Conservation (phyloP, 2,329 filamentous ascomycete species). For the Cercospora sp. region DNA sequence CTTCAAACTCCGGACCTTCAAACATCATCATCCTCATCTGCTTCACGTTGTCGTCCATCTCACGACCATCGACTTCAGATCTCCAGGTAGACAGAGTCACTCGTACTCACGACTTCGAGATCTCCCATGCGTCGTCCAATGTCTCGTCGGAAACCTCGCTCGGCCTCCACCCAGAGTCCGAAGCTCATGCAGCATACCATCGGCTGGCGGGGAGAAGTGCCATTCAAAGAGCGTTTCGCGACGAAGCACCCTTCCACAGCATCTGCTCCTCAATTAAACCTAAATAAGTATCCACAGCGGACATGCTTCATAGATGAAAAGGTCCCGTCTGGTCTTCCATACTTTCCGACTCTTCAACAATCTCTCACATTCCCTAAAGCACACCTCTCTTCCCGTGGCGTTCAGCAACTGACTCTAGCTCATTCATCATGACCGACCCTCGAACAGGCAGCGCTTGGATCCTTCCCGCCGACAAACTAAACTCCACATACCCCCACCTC, state of each 20-base stretch:
- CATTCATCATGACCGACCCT: slow-evolving; percentile 27
- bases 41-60: not conserved
- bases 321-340: not conserved
- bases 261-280: not conserved
- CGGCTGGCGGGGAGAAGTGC: slow-evolving; percentile 13
- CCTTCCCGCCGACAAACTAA: slow-evolving; percentile 49
- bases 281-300: not conserved
- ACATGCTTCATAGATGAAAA: not conserved
- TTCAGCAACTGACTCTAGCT: not conserved
- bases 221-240: not conserved
- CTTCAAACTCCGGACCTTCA: not conserved
- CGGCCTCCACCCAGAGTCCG: not conserved
- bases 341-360: not conserved
- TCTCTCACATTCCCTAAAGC: not conserved
- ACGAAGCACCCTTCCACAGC: slow-evolving; percentile 2
- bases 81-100: too few species aligned
- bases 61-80: too few species aligned
- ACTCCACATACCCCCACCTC: slow-evolving; percentile 57
- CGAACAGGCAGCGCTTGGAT: slow-evolving; percentile 41
- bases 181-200: slow-evolving; percentile 6
- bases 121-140: not conserved
- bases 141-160: not conserved
- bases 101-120: not conserved
- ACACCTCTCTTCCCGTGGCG: not conserved
- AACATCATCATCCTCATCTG: not conserved